Conservation (phyloP, 305 asterid genomes). For the Plantago coronopus region DNA sequence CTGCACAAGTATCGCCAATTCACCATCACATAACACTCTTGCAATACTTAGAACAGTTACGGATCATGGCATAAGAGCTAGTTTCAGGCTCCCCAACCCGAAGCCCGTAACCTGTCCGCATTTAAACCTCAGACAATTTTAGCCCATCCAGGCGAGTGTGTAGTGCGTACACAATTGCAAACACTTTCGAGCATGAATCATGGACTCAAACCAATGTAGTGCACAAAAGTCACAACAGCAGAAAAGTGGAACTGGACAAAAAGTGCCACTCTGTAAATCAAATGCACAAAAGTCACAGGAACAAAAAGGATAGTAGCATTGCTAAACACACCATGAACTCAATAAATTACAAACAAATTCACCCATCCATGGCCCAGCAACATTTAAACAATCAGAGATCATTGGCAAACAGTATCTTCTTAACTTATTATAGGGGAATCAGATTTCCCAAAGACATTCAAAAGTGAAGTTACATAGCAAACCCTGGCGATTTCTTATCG, state of each 20-base stretch:
- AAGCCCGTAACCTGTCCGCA: neutral
- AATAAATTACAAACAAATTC: neutral
- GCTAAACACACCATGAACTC: neutral
- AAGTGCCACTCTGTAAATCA: neutral
- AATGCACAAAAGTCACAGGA: neutral
- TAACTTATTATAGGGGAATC: neutral
- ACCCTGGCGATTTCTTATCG: slow-evolving; percentile 15
- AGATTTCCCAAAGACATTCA: neutral
- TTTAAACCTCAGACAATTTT: neutral
- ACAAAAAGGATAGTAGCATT: neutral
- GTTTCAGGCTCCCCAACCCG: no score
- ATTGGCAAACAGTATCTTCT: neutral
- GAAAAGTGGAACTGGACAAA: neutral
- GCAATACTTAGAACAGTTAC: no score
- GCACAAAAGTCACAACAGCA: neutral
- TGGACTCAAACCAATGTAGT: neutral
- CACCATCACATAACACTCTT: no score
- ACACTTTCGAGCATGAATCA: neutral
- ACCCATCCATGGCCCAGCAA: neutral
- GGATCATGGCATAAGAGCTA: neutral
- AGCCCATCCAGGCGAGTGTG: neutral
- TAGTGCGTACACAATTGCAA: no score
- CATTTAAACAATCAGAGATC: neutral
- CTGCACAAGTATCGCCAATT: no score
- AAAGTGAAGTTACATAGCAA: neutral